Evolutionary conservation across 2,329 filamentous ascomycete genomes (phyloP).

Genomic region (Botryotinia calthae): DNA sequence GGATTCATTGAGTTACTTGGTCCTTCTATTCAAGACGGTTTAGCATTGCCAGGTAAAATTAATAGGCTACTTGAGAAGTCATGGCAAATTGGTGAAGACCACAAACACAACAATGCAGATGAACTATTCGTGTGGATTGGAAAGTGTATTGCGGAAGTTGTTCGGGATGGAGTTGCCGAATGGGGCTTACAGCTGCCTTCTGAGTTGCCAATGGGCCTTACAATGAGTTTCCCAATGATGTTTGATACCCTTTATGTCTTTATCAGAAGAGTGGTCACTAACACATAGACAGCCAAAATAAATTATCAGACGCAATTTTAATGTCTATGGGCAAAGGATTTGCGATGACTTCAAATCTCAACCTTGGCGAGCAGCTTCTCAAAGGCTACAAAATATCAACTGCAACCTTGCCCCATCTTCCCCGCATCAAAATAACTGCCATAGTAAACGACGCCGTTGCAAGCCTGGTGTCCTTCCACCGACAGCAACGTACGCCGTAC

Average conservation of each 20-base stretch:
- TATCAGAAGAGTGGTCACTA: conserved; percentile 15
- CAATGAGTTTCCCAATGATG: conserved; percentile 69
- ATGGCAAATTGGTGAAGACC: conserved; percentile 71
- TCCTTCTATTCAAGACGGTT: conserved; percentile 6
- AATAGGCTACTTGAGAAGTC: conserved; percentile 60
- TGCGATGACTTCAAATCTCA: conserved; percentile 57
- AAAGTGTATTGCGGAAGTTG: conserved; percentile 70
- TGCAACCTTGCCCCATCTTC: conserved; percentile 48
- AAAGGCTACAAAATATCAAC: conserved; percentile 53
- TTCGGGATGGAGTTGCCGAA: conserved; percentile 53
- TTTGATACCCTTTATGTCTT: conserved; percentile 24
- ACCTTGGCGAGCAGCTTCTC: conserved; percentile 58
- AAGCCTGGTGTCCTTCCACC: conserved; percentile 74
- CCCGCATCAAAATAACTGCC: conserved; percentile 66
- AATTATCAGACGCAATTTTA: conserved; percentile 59
- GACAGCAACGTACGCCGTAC: conserved; percentile 57
- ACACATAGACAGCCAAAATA: conserved; percentile 46
- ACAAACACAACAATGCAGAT: conserved; percentile 72
- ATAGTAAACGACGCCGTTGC: conserved; percentile 82
- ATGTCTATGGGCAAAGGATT: conserved; percentile 73
- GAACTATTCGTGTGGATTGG: conserved; percentile 81
- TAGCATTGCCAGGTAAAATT: conserved; percentile 27
- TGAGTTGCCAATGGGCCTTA: conserved; percentile 62
- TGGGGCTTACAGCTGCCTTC: conserved; percentile 42
- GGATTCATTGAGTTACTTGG: conserved; percentile 62